Conservation (phyloP, 2,329 filamentous ascomycete species). For the Pyrenophora seminiperda region DNA sequence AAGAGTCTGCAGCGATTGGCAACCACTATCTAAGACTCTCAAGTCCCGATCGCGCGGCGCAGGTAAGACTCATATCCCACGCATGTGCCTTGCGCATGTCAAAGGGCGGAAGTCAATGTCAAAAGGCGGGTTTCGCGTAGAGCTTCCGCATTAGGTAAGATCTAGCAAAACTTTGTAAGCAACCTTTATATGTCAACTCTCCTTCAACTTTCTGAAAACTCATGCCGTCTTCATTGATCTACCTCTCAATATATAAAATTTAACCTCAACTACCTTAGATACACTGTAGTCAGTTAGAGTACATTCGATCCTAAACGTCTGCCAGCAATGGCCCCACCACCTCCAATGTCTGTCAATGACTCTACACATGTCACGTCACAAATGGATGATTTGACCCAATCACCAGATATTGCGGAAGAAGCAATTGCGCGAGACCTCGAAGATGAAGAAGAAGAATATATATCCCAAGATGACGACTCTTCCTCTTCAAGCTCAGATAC, state of each 20-base stretch:
- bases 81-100: constrained; percentile 2
- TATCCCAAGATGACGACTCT: constrained; percentile 61
- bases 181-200: constrained; percentile 15
- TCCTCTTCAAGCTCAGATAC: constrained; percentile 53
- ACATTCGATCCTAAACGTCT: neutral
- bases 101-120: constrained; percentile 32
- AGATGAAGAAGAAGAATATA: constrained; percentile 47
- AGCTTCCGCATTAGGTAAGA: constrained; percentile 24
- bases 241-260: neutral
- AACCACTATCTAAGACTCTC: neutral
- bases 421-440: constrained; percentile 47
- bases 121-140: constrained; percentile 19
- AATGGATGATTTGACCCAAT: constrained; percentile 37
- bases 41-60: neutral
- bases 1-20: neutral
- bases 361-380: constrained; percentile 37
- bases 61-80: constrained; percentile 16
- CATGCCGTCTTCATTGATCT: neutral
- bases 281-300: neutral
- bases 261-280: neutral
- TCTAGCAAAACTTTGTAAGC: constrained; percentile 14
- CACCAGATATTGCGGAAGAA: constrained; percentile 45
- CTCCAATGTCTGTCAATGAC: constrained; percentile 17
- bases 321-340: constrained; percentile 26
- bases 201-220: constrained; percentile 9